Percentiles rank a stretch among this genome's conserved stretches.
Conservation (phyloP, 805 yeast genomes). For the Candida tibetensis region DNA sequence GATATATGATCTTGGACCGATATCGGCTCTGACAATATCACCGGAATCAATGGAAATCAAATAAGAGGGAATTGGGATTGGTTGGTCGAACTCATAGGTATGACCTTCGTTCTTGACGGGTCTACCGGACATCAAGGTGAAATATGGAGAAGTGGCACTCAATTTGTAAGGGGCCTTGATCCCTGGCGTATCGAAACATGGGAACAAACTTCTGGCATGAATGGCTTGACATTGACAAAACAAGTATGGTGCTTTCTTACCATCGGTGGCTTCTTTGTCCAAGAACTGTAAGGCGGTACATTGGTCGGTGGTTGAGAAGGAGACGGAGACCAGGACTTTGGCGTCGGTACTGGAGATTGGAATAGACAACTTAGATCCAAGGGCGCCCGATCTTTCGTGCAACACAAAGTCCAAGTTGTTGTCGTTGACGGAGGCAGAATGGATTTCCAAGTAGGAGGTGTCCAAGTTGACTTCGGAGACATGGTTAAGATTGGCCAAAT, state of each 20-base stretch:
- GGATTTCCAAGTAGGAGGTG: slow-evolving; percentile 24
- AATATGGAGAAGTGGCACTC: slow-evolving; percentile 24
- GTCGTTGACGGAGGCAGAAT: slow-evolving; percentile 19
- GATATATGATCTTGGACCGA: slow-evolving; percentile 35
- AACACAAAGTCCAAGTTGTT: slow-evolving; percentile 9
- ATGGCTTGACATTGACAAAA: slow-evolving; percentile 38
- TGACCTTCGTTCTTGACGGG: slow-evolving; percentile 16
- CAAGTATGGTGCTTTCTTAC: slow-evolving; percentile 32
- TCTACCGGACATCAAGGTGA: slow-evolving; percentile 31
- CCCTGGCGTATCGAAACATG: slow-evolving; percentile 38
- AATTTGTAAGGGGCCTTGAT: slow-evolving; percentile 27
- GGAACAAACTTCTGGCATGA: slow-evolving; percentile 36
- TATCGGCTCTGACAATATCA: slow-evolving; percentile 25
- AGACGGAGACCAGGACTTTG: slow-evolving; percentile 15
- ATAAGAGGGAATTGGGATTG: slow-evolving; percentile 35
- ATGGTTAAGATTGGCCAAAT: slow-evolving; percentile 10
- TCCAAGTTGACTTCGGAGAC: slow-evolving; percentile 19
- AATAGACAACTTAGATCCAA: slow-evolving; percentile 26
- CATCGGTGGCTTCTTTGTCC: slow-evolving; percentile 20
- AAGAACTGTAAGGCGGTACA: slow-evolving; percentile 37
- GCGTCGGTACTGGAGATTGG: slow-evolving; percentile 5
- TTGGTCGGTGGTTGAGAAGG: slow-evolving; percentile 26
- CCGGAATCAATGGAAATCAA: slow-evolving; percentile 35
- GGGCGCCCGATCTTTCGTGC: slow-evolving; percentile 17
- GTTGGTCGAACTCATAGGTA: slow-evolving; percentile 28